Evolutionary conservation across 2,329 filamentous ascomycete genomes (phyloP), one percentile per base, ranked within the genome.

Genomic region (Cladosporium phlei): DNA sequence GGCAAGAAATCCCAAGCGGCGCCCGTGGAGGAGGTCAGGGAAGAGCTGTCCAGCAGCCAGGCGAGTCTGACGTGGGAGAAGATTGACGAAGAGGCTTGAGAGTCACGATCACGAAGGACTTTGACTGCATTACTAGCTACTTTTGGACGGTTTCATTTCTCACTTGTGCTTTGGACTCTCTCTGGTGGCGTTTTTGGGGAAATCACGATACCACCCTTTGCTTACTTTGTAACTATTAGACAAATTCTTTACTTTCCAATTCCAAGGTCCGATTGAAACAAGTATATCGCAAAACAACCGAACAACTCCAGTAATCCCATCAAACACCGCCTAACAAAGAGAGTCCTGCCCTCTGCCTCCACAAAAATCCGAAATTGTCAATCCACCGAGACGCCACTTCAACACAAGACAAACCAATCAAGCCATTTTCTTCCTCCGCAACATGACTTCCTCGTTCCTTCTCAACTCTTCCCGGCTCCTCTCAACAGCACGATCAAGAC

Each of bases 1-100:
- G 74, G 82, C 11, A 49, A 47, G 32, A 48, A 40, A 43, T 22
- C 57, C 58, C 33, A 59, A 64, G 24, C 11, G 12, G 24, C 11
- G 5, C 24, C 17, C 2, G 32, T 37, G 10, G 59, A 64, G 43
- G 59, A 60, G n/a, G 44, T 46, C 27, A 54, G 55, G 11, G 58
- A 63, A 33, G 55, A 66, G 53, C 25, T 67, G 60, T 56, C 53
- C n/a, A 48, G 56, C 11, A 65, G 71, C 47, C 64, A 68, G 51
- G 68, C 69, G 47, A 72, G 69, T 52, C 63, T 71, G 50, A 69
- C 69, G 46, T 72, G 70, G 71, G 71, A 73, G 56, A 69, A 67
- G 55, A 56, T 74, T 19, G 69, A 71, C 24, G 52, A 56, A 29
- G 59, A 59, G 32, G 60, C 51, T 37, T 56, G 37, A 49, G 14